These are phyloP conservation scores for Cordia subcordata DNA, from an alignment of 257 asterid species.

Conservation along the genomic window DNA sequence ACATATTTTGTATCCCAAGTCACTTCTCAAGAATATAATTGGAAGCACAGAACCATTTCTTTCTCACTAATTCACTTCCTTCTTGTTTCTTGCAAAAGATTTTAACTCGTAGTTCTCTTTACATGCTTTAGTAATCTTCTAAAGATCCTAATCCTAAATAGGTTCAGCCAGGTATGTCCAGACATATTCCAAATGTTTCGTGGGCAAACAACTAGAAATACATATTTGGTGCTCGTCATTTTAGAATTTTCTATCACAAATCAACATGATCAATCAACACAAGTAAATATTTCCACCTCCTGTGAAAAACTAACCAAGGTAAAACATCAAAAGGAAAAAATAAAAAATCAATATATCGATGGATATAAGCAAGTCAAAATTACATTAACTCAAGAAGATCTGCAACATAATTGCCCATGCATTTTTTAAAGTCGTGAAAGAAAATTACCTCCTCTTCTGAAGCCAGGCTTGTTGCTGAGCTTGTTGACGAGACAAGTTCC, in stretches of 20 bases:
- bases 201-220: too few relatives aligned
- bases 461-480: slow-evolving; percentile 96
- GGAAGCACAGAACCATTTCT: not conserved
- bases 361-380: too few relatives aligned
- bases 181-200: too few relatives aligned
- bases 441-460: slow-evolving; percentile 82
- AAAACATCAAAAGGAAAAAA: not conserved
- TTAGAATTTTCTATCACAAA: too few relatives aligned
- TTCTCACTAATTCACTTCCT: too few relatives aligned
- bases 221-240: too few relatives aligned
- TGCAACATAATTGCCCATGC: not conserved
- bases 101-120: too few relatives aligned
- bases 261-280: not conserved
- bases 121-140: too few relatives aligned
- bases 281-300: not conserved
- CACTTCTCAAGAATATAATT: not conserved
- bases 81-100: not conserved
- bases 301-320: not conserved
- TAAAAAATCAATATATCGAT: too few relatives aligned
- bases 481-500: slow-evolving; percentile 95
- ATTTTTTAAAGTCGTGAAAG: not conserved
- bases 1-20: too few relatives aligned
- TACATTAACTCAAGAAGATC: not conserved
- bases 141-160: too few relatives aligned
- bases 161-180: too few relatives aligned